These are phyloP conservation scores for Carallia brachiata DNA, from an alignment of 345 rosid genomes.

Conservation along the genomic window DNA sequence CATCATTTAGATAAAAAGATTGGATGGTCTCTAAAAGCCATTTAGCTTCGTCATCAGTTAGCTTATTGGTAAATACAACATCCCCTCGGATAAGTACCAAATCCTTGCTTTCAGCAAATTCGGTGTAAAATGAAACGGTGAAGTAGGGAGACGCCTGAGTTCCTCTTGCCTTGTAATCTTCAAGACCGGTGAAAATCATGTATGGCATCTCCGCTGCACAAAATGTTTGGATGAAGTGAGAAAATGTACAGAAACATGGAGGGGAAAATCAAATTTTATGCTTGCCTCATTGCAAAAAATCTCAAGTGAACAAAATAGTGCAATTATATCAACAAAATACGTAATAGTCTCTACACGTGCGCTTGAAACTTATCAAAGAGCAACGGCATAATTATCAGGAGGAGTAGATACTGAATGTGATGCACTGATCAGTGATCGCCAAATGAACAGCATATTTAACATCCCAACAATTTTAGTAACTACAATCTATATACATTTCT, in stretches of 20 bases:
- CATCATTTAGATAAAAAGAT: constrained; percentile 84
- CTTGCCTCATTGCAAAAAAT: background rate
- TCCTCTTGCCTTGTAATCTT: constrained; percentile 97
- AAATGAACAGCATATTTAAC: background rate
- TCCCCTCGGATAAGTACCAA: constrained; percentile 86
- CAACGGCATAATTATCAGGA: background rate
- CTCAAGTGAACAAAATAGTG: background rate
- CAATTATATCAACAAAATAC: background rate
- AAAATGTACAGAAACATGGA: background rate
- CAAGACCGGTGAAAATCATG: constrained; percentile 87
- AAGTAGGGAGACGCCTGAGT: constrained; percentile 90
- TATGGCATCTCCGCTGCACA: constrained; percentile 87
- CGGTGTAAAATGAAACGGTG: constrained; percentile 65
- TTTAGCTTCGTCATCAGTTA: constrained; percentile 73
- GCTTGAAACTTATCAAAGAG: background rate
- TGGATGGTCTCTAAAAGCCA: constrained; percentile 92
- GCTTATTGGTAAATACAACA: constrained; percentile 84
- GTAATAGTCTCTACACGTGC: background rate
- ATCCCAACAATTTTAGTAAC: background rate
- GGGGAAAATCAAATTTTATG: background rate
- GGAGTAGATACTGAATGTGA: background rate
- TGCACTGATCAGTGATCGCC: background rate
- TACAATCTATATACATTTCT: background rate
- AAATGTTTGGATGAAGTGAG: constrained; percentile 7
- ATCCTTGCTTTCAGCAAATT: constrained; percentile 76